A percentile compares a stretch with the other conserved stretches of the same genome.
Conservation (phyloP, 495 filamentous ascomycete species). For the Xylaria acuta region DNA sequence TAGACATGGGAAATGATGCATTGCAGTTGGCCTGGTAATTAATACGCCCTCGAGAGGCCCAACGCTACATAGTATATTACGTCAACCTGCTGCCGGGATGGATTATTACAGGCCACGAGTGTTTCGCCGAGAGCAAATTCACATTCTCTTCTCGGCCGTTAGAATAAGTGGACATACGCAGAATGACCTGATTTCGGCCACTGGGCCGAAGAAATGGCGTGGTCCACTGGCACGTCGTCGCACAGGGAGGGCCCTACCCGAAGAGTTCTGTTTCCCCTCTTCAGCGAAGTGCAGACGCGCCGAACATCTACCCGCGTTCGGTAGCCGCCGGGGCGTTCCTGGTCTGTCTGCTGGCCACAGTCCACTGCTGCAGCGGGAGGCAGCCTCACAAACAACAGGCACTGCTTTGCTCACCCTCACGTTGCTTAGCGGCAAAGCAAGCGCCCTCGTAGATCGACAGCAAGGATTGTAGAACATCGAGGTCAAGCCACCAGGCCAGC, state of each 20-base stretch:
- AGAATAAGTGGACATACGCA: constrained; percentile 23
- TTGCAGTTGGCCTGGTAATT: neutral
- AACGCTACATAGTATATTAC: constrained; percentile 1
- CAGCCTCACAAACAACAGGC: constrained; percentile 4
- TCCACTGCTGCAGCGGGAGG: neutral
- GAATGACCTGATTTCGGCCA: constrained; percentile 29
- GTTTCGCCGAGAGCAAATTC: constrained; percentile 21
- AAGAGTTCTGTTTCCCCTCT: constrained; percentile 17
- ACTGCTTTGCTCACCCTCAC: neutral
- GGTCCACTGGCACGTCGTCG: constrained; percentile 20
- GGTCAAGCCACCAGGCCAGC: neutral
- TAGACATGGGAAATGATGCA: neutral
- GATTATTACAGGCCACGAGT: constrained; percentile 1
- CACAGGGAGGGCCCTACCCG: constrained; percentile 29
- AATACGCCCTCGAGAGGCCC: neutral
- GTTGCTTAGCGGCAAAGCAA: constrained; percentile 24
- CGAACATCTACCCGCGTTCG: constrained; percentile 12
- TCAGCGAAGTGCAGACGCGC: constrained; percentile 20
- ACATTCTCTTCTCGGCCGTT: constrained; percentile 29
- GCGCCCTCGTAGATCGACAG: constrained; percentile 16
- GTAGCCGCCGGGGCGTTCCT: constrained; percentile 13
- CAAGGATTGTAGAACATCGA: constrained; percentile 14
- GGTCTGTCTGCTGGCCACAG: neutral
- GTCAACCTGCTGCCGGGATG: constrained; percentile 2
- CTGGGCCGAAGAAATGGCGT: constrained; percentile 27